Evolutionary conservation across 2,329 filamentous ascomycete species (phyloP), one percentile per base, ranked within the genome.

Genomic region (Daldinia eschscholtzii): DNA sequence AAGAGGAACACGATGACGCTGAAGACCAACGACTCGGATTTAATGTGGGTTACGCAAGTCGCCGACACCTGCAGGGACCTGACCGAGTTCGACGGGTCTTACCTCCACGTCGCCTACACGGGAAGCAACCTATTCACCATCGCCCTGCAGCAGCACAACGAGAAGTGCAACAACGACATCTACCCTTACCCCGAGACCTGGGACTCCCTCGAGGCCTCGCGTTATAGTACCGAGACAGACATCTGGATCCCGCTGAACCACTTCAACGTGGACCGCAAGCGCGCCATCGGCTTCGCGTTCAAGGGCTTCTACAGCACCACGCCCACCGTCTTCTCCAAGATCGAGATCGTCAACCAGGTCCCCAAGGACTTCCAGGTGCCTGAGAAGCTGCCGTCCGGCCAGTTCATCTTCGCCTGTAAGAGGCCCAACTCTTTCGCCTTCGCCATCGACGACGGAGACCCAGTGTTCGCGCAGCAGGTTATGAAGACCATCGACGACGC

Each of bases 351-450:
- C 12, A 79, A 82, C 20, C 79, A 81, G 0, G 79, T 90, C 1
- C 89, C 90, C 1, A 69, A 79, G 0, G 79, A 80, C 18, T 84
- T 86, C 67, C 81, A 76, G 33, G 80, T 91, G 7, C 89, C 89
- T 1, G 78, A 80, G 64, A 92, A 92, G 79, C 80, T 90, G 33
- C 84, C 88, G 0, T 89, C 85, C 1, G 89, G 89, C 6, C 84
- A 83, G 20, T 81, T 92, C 37, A 81, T 89, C 52, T 88, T 91
- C 73, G 82, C 85, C 6, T 92, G 90, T 82, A 89, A 86, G 71
- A 84, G 89, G 18, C 89, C 89, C 53, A 91, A 91, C 80, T 89
- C 87, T 0, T 92, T 92, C 76, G 90, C 90, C 1, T 92, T 92
- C 77, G 90, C 89, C 57, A 92, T 92, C 70, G 90, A 92, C 75